Percentiles rank a stretch among this genome's conserved stretches.
Evolutionary conservation across 148 eudicot genomes (phyloP).

Genomic region (Arbutus unedo): DNA sequence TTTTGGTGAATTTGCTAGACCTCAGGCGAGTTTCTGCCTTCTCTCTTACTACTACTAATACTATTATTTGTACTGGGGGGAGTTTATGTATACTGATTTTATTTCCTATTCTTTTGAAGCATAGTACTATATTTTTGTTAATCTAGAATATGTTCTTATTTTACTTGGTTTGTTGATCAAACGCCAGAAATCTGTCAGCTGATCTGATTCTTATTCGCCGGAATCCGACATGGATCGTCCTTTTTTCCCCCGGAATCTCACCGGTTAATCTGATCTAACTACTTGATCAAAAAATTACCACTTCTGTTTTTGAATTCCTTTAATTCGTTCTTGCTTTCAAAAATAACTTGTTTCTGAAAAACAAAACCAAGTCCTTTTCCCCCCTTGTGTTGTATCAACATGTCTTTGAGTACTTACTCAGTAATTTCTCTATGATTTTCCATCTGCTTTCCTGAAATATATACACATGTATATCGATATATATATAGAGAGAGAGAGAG

Average conservation of each 20-base stretch:
- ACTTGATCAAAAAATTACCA: background rate
- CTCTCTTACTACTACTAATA: background rate
- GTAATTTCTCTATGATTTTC: no score
- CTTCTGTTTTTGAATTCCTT: background rate
- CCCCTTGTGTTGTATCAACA: background rate
- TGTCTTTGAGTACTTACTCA: background rate
- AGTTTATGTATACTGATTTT: background rate
- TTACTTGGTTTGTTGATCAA: background rate
- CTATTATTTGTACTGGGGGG: background rate
- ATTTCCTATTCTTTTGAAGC: background rate
- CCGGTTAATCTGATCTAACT: background rate
- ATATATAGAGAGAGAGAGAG: no score
- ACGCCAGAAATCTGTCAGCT: background rate
- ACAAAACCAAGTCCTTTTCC: background rate
- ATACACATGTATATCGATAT: no score
- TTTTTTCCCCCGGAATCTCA: constrained; percentile 7
- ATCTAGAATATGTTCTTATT: background rate
- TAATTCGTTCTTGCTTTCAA: background rate
- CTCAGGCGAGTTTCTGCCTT: background rate
- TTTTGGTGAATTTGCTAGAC: constrained; percentile 3
- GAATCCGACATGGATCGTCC: background rate
- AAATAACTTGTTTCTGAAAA: background rate
- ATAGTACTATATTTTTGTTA: background rate
- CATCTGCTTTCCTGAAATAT: no score
- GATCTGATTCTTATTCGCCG: background rate